Conservation (phyloP, 192 early-diverging fungal genomes). For the Allomyces macrogynus region DNA sequence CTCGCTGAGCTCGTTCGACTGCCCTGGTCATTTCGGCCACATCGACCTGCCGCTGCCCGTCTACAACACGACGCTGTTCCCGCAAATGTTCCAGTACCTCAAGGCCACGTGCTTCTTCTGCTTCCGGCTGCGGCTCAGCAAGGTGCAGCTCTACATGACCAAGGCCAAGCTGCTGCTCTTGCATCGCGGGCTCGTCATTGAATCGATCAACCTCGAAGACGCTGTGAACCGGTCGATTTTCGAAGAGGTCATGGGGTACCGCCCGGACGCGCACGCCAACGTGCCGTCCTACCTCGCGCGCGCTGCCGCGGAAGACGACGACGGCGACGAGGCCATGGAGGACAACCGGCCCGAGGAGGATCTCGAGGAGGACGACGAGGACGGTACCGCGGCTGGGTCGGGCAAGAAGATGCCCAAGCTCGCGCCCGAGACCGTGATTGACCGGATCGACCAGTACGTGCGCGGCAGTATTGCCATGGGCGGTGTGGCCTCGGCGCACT, state of each 20-base stretch:
- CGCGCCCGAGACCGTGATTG: conserved; percentile 32
- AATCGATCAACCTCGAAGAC: conserved; percentile 66
- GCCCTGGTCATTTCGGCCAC: conserved; percentile 93
- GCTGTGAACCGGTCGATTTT: conserved; percentile 10
- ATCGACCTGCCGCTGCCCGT: conserved; percentile 75
- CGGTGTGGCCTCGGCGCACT: conserved; percentile 1
- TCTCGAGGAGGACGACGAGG: conserved; percentile 24
- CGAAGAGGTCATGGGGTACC: conserved; percentile 2
- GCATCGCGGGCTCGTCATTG: conserved; percentile 63
- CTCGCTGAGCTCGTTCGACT: conserved; percentile 52
- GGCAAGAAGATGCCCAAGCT: conserved; percentile 2
- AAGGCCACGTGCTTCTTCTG: conserved; percentile 78
- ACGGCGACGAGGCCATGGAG: conserved; percentile 18
- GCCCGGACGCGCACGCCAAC: background rate
- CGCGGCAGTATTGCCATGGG: conserved; percentile 13
- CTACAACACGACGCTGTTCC: conserved; percentile 87
- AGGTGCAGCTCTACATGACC: conserved; percentile 33
- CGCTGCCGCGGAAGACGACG: conserved; percentile 8
- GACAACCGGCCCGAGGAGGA: conserved; percentile 22
- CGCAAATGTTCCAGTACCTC: conserved; percentile 68
- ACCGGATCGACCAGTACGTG: conserved; percentile 38
- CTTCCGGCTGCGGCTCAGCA: conserved; percentile 51
- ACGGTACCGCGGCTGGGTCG: background rate
- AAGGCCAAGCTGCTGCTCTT: conserved; percentile 64
- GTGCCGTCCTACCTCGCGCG: background rate